Percentiles rank a stretch among this genome's conserved stretches.
Evolutionary conservation across 192 early-diverging fungal species (phyloP).

Genomic region (Cetraspora pellucida): DNA sequence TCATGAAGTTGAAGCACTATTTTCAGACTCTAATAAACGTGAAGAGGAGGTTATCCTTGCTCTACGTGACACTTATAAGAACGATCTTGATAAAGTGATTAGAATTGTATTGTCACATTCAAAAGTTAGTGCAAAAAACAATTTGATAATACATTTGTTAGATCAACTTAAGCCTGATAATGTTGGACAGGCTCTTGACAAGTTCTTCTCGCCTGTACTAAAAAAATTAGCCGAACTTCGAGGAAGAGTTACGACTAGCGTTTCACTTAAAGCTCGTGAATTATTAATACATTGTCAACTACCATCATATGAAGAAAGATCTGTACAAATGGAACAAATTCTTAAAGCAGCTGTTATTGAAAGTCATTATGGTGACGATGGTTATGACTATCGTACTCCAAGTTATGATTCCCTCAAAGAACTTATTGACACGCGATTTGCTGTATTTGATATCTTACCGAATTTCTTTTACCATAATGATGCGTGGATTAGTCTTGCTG

Average conservation of each 20-base stretch:
- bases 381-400: slow-evolving; percentile 67
- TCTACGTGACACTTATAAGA: slow-evolving; percentile 85
- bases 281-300: slow-evolving; percentile 90
- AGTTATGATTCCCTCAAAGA: slow-evolving; percentile 79
- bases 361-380: slow-evolving; percentile 76
- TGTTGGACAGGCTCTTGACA: slow-evolving; percentile 65
- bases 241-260: slow-evolving; percentile 78
- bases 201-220: slow-evolving; percentile 75
- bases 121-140: slow-evolving; percentile 77
- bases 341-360: slow-evolving; percentile 75
- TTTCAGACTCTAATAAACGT: slow-evolving; percentile 63
- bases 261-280: slow-evolving; percentile 93
- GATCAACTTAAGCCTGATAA: slow-evolving; percentile 75
- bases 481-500: slow-evolving; percentile 74
- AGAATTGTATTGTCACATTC: slow-evolving; percentile 79
- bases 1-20: slow-evolving; percentile 82
- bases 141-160: slow-evolving; percentile 75
- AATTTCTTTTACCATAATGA: slow-evolving; percentile 91
- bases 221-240: slow-evolving; percentile 78
- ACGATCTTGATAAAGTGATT: slow-evolving; percentile 72
- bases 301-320: slow-evolving; percentile 89
- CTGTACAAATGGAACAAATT: slow-evolving; percentile 81
- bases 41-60: slow-evolving; percentile 86
- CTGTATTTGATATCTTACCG: slow-evolving; percentile 93
- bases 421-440: slow-evolving; percentile 90